Percentiles rank a stretch among this genome's conserved stretches.
Evolutionary conservation across 306 rosid species (phyloP).

Genomic region (Cyclanthera cordifolia): DNA sequence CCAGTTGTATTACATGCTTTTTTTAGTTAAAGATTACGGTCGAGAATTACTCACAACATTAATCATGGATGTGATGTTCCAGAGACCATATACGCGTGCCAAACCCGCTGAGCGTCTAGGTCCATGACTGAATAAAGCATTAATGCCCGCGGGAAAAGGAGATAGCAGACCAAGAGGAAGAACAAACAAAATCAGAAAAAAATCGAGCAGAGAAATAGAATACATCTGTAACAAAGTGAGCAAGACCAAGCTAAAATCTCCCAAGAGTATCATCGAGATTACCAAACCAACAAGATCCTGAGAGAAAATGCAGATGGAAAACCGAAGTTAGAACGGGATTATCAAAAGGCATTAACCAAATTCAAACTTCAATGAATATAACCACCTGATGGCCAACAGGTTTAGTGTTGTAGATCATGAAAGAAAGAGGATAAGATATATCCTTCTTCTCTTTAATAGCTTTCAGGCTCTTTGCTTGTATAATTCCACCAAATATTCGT

Average conservation of each 20-base stretch:
- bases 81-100: slow-evolving; percentile 78
- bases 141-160: slow-evolving; percentile 91
- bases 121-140: slow-evolving; percentile 92
- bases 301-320: slow-evolving; percentile 6
- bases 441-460: slow-evolving; percentile 56
- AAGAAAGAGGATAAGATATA: slow-evolving; percentile 44
- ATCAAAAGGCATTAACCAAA: background rate
- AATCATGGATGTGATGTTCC: slow-evolving; percentile 91
- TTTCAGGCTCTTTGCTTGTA: slow-evolving; percentile 48
- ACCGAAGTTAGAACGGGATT: background rate
- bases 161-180: slow-evolving; percentile 74
- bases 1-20: background rate
- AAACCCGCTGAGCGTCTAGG: slow-evolving; percentile 84
- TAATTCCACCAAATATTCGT: slow-evolving; percentile 49
- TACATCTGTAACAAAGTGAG: slow-evolving; percentile 80
- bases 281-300: slow-evolving; percentile 95
- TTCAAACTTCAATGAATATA: background rate
- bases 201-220: slow-evolving; percentile 52
- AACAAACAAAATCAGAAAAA: slow-evolving; percentile 59
- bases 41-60: slow-evolving; percentile 65
- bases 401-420: slow-evolving; percentile 52
- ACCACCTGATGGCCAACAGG: slow-evolving; percentile 89
- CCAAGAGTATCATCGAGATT: slow-evolving; percentile 63
- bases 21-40: background rate
- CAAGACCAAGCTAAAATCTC: slow-evolving; percentile 76